Base-by-base conservation (phyloP, 2,329 filamentous ascomycete genomes). In the Periconia sp. region DNA sequence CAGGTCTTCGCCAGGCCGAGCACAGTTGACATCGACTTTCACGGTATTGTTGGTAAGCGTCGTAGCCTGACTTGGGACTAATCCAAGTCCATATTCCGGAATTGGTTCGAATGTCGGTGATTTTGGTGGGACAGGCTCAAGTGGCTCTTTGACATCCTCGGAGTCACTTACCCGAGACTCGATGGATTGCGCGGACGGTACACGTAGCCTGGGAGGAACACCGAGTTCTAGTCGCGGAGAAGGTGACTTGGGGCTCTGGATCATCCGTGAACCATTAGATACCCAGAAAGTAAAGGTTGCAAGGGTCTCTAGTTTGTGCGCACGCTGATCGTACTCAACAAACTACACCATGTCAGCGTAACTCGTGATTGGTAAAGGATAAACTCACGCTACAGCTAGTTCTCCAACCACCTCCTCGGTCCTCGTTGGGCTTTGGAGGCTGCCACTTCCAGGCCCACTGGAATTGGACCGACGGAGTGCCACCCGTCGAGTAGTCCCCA, bases 371-470 rank as follows among this genome's bases (percentile, higher is more conserved):
- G 23, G 28, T 29, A 22, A 23, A 12, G 3, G 18, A 11, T 29
- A 18, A 16, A 73, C 81, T 50, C 77, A 90, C 87, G 68, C 90
- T 96, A 78, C 94, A 97, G 59, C 87, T 88, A 65, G 95, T 97
- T 64, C 90, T 88, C 92, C 94, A 99, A 31, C 94, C 94, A 43
- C 91, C 90, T 21, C 88, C 89, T 60, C 83, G 84, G 66, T 96
- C 92, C 65, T 96, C 92, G 12, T 76, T 73, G 11, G 75, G 63
- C 76, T 90, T 95, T 25, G 94, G 94, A 7, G 94, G 89, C 65
- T 88, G 90, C 91, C 92, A 99, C 76, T 87, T 94, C 94, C 94
- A 99, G 6, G 87, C 86, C 91, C 92, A 99, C 53, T 92, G 87
- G 65, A 96, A 96, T 23, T 90, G 85, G 21, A 95, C 86, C 2